Evolutionary conservation across 305 asterid species (phyloP), one percentile per base, ranked within the genome.

Genomic region (Stenogyne calaminthoides): DNA sequence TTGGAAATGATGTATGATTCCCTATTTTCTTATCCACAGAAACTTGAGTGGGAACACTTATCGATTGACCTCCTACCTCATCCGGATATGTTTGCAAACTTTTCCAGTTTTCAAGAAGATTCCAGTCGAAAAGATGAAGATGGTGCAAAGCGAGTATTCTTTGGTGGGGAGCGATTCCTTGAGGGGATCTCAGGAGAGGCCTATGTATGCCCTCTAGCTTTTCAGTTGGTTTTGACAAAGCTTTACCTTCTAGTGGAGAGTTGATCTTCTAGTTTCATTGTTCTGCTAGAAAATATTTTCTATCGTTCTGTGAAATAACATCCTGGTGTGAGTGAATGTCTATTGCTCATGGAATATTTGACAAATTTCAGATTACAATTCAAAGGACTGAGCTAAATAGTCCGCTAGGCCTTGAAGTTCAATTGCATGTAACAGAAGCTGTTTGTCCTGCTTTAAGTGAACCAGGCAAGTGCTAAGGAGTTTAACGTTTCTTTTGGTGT

Each of bases 121-220:
- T 84, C 83, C 68, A 80, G 74, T 71, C 85, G 77, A 78, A 95
- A 93, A 86, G 99, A 95, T 71, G 96, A 88, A 65, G 98, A 95
- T 83, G 99, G 99, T 70, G 99, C 98, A 78, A 95, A 91, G 77
- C 88, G 99, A 78, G 90, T 84, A 63, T 95, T 95, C 85, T 95
- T 95, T 86, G 99, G 99, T 8, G 99, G 99, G 75, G 98, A 92
- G 81, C 85, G 98, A 76, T 91, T 92, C 81, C 77, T 92, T 74
- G 99, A 95, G 82, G 99, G 98, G 71, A 83, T 95, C 80, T 91
- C 97, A 7, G 99, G 99, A 73, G 99, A 92, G 82, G 99, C 99
- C 75, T 64, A 81, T 87, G 98, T 95, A 92, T 74, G 89, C 57
- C 64, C 68, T 67, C 69, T 81, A 67, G 42, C 82, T 58, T 67